Evolutionary conservation across 1,139 yeast species (phyloP).

Genomic region (Saccharomycopsis hybrid): DNA sequence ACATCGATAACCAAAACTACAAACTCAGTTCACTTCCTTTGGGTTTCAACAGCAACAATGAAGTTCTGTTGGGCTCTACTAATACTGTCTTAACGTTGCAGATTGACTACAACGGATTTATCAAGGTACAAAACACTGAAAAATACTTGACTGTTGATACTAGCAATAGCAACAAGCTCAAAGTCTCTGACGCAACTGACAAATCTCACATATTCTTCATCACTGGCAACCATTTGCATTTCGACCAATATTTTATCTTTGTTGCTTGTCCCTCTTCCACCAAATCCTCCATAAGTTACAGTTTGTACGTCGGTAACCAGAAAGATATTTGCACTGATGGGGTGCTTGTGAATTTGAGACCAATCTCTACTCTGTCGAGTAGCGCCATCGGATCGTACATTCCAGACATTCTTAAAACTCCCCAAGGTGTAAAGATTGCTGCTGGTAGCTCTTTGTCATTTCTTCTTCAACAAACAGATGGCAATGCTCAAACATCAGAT

Average conservation of each 20-base stretch:
- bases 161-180: constrained; percentile 6
- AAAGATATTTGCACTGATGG: constrained; percentile 6
- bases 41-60: constrained; percentile 4
- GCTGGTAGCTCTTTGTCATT: constrained; percentile 10
- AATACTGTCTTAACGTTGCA: constrained; percentile 4
- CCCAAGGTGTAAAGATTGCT: constrained; percentile 13
- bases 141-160: constrained; percentile 14
- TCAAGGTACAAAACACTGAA: constrained; percentile 1
- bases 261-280: constrained; percentile 14
- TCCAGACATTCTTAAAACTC: constrained; percentile 17
- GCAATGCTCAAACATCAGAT: not conserved
- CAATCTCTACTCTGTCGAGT: constrained; percentile 13
- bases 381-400: constrained; percentile 3
- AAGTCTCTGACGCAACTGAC: constrained; percentile 3
- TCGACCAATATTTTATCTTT: constrained; percentile 14
- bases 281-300: constrained; percentile 1
- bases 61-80: constrained; percentile 9
- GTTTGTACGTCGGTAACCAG: constrained; percentile 16
- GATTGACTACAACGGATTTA: constrained; percentile 16
- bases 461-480: not conserved
- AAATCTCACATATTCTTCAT: constrained; percentile 17
- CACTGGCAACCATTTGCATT: constrained; percentile 11
- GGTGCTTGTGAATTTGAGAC: constrained; percentile 14
- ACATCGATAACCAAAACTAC: constrained; percentile 8
- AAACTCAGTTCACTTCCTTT: constrained; percentile 9